Base-by-base conservation (phyloP, 2,329 filamentous ascomycete species). In the Albifimbria verrucaria region DNA sequence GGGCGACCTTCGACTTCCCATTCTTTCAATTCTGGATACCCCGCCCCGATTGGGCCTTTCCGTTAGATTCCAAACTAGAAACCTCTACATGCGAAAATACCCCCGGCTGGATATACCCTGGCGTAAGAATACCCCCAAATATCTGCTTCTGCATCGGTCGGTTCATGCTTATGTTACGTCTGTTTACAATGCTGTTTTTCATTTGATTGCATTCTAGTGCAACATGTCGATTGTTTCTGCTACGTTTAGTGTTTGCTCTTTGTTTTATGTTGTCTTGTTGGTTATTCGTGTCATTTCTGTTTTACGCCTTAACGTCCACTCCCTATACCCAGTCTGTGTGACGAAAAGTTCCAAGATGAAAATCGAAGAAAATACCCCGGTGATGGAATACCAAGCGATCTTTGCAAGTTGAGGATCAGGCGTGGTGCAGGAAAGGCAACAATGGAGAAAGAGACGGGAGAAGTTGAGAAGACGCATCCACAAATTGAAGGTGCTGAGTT, bases 1-100 rank as follows among this genome's bases (percentile, higher is more conserved):
- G 91, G 91, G 71, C 89, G 91, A 70, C 91, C 91, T 72, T 93
- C 89, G 68, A 96, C 91, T 78, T 94, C 91, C 78, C 89, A 96
- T 87, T 96, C 91, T 82, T 89, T 88, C 70, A 85, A 86, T 89
- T 93, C 90, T 85, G 90, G 90, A 91, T 94, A 94, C 89, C 89
- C 91, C 82, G 90, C 86, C 79, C 89, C 89, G 62, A 88, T 92
- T 81, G 90, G 89, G 81, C 88, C 89, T 83, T 91, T 88, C 80
- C 90, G 90, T 89, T 93, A 88, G 86, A 85, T 76, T 77, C 65
- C 66, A 64, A 71, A 69, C 72, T 72, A 71, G 69, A 73, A 68
- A n/a, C 59, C 70, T 72, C 70, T 76, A 74, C 71, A 76, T 77
- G 74, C 75, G 77, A 78, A 80, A 80, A 80, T 36, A 48, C 25